These are phyloP conservation scores for Pseudogymnoascus sp. DNA, from an alignment of 2,329 filamentous ascomycete species.

Conservation along the genomic window DNA sequence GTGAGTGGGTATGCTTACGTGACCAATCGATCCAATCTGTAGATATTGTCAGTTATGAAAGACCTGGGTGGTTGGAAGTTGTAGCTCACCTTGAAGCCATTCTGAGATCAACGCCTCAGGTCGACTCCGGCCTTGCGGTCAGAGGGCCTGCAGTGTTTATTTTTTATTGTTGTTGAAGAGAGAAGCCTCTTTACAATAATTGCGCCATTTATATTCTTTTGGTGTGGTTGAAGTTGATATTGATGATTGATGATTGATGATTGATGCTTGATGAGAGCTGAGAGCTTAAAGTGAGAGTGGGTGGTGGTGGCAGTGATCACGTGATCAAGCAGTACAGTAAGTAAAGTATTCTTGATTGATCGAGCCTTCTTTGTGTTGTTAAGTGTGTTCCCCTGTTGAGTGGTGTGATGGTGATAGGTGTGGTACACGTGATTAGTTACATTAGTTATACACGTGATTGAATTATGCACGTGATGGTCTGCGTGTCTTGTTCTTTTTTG, in stretches of 20 bases:
- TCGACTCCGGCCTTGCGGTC: conserved; percentile 2
- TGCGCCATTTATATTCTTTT: neutral
- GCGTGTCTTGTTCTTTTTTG: neutral
- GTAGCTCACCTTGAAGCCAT: conserved; percentile 31
- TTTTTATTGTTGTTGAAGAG: too few species aligned
- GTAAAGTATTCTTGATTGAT: too few species aligned
- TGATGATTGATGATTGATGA: neutral
- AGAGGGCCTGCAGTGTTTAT: neutral
- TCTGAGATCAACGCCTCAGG: conserved; percentile 8
- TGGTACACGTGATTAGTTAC: too few species aligned
- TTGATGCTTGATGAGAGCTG: neutral
- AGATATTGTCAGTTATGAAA: conserved; percentile 21
- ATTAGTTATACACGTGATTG: too few species aligned
- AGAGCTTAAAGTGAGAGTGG: neutral
- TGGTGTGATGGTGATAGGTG: too few species aligned
- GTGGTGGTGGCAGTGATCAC: neutral
- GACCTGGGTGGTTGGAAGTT: neutral
- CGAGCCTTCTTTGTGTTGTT: neutral
- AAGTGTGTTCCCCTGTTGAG: too few species aligned
- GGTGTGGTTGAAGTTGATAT: neutral
- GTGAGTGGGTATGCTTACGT: conserved; percentile 54
- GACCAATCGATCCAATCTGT: conserved; percentile 73
- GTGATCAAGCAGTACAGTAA: too few species aligned
- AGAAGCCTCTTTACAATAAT: conserved; percentile 4
- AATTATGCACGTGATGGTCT: conserved; percentile 3